Base-by-base conservation (phyloP, 108 stramenopile species). In the Nitzschia palea region DNA sequence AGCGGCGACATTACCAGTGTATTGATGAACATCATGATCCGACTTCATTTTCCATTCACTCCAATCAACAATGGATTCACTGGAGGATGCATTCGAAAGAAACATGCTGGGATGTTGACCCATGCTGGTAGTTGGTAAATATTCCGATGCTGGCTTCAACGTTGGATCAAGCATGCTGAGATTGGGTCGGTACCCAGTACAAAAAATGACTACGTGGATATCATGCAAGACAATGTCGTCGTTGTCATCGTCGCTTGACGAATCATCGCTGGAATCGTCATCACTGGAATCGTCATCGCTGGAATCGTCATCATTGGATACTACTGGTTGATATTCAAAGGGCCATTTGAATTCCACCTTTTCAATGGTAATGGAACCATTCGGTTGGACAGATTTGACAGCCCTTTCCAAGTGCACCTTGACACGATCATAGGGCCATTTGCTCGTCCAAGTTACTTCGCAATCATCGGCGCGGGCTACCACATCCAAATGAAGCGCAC, bases 111-210 rank as follows among this genome's bases (percentile, higher is more conserved):
- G 40, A 55, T 55, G 40, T 28, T 20, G 14, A 30, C 40, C 9
- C 25, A 10, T 42, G 50, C 28, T 28, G 4, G 4, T 55, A 10
- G 34, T 12, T 20, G 42, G 40, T n/a, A 64, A 54, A 20, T 17
- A 31, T 50, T 48, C 45, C 56, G 4, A 42, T 20, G 47, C 4
- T 18, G 31, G 33, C 17, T 59, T 44, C 18, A 78, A 54, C 12
- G 55, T 23, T 22, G 31, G 30, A 23, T 86, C 85, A 12, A 86
- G 58, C 77, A 80, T 77, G n/a, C 52, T 59, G 3, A 70, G 32
- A 35, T 76, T 69, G 12, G 44, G 52, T 0, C 31, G 9, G 67
- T 87, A 87, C 15, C 86, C 86, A 0, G 86, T 87, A 44, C 86
- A 87, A 55, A 64, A 79, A 15, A 87, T 75, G 44, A 87, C 50